Evolutionary conservation across 140 eudicot genomes (phyloP), one percentile per base, ranked within the genome.

Genomic region (Bidens hawaiensis): DNA sequence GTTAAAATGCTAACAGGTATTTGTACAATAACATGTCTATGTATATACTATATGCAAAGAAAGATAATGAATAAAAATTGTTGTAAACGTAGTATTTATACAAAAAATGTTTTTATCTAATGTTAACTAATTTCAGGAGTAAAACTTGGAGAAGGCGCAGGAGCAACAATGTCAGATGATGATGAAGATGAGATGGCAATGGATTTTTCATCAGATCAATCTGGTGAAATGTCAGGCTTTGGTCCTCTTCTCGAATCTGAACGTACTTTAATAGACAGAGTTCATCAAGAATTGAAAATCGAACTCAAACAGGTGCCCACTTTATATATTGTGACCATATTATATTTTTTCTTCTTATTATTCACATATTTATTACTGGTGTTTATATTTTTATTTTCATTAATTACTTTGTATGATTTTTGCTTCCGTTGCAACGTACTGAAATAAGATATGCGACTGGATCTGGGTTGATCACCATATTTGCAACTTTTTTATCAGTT

Each of bases 241-340:
- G 99, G 99, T 19, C 89, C 96, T 1, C 79, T 84, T 49, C 95
- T 93, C 73, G 99, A 93, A 73, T 88, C 96, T 0, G 99, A 93
- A 76, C 88, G 99, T 67, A 76, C 96, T 56, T 81, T 93, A n/a
- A 93, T 93, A 96, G 99, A 93, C 34, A 58, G 99, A 65, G 99
- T 93, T 17, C 82, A 96, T 23, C 99, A 88, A 69, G 99, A 93
- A 71, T 81, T 93, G 18, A 93, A 93, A 63, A 71, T 93, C 26
- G 99, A 93, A 75, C 87, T 93, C 28, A 93, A 93, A 78, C 99
- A 93, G 96, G 98, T 90, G 4, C 18, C 8, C 15, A 3, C 6
- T 49, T 16, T 42, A 4, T 17, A 5, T 42, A 7, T 1, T 14
- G 47, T 42, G 1, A n/a, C n/a, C n/a, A n/a, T 14, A 8, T 13